Conservation (phyloP, 139 green algal species). For the Nannochloris sp. region DNA sequence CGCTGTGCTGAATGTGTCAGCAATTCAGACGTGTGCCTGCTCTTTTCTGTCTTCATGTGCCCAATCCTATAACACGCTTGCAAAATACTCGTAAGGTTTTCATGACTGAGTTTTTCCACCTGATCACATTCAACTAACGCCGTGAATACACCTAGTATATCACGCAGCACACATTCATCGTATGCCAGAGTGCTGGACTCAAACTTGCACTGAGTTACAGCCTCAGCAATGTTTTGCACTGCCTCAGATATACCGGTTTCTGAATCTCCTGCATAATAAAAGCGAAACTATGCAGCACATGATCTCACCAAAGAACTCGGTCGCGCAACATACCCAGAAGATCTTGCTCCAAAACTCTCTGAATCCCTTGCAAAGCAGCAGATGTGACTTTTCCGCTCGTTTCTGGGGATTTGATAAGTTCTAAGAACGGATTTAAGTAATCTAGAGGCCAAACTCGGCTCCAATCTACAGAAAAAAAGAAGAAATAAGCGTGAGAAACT, state of each 20-base stretch:
- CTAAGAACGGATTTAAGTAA: slow-evolving; percentile 86
- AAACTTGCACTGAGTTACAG: slow-evolving; percentile 88
- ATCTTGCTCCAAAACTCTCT: slow-evolving; percentile 63
- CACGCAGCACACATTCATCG: slow-evolving; percentile 92
- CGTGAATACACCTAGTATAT: slow-evolving; percentile 84
- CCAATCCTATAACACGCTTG: slow-evolving; percentile 76
- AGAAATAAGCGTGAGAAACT: background rate
- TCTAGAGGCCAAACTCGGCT: slow-evolving; percentile 56
- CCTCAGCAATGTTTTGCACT: slow-evolving; percentile 76
- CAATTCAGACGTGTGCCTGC: slow-evolving; percentile 43
- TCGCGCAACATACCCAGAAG: slow-evolving; percentile 40
- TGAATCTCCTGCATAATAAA: slow-evolving; percentile 23
- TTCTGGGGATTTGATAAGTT: slow-evolving; percentile 75
- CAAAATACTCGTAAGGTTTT: slow-evolving; percentile 64
- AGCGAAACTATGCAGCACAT: background rate
- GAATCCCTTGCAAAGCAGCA: slow-evolving; percentile 69
- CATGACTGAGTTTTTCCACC: slow-evolving; percentile 43
- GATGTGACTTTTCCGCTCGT: slow-evolving; percentile 85
- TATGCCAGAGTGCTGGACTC: slow-evolving; percentile 74
- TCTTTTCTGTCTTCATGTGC: slow-evolving; percentile 51
- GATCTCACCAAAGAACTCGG: background rate
- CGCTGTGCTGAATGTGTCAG: slow-evolving; percentile 49
- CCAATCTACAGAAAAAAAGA: slow-evolving; percentile 47
- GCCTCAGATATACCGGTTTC: slow-evolving; percentile 41
- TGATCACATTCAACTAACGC: slow-evolving; percentile 42